Evolutionary conservation across 805 yeast species (phyloP).

Genomic region (Naumovozyma baii): DNA sequence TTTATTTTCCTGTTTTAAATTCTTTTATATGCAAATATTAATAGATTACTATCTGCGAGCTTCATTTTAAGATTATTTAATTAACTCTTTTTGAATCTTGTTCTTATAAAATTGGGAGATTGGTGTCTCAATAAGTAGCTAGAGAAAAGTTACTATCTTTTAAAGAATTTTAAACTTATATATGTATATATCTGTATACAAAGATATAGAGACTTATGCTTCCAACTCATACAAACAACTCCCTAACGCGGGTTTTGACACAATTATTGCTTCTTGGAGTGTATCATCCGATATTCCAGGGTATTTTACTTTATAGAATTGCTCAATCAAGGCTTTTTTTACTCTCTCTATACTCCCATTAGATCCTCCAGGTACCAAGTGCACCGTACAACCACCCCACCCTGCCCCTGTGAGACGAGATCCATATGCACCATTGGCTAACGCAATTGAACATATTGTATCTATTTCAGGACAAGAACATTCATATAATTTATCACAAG

Average conservation of each 20-base stretch:
- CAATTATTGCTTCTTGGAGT: constrained; percentile 43
- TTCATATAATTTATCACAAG: constrained; percentile 40
- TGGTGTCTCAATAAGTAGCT: no score
- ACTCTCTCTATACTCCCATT: constrained; percentile 25
- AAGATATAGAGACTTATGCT: not conserved
- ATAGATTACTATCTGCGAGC: no score
- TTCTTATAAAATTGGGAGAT: no score
- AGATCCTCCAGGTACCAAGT: constrained; percentile 35
- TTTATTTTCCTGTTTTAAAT: no score
- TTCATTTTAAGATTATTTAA: no score
- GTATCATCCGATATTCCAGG: constrained; percentile 40
- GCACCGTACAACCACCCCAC: constrained; percentile 66
- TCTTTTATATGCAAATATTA: no score
- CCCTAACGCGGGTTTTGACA: constrained; percentile 49
- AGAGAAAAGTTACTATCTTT: no score
- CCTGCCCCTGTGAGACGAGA: constrained; percentile 75
- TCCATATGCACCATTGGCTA: constrained; percentile 50
- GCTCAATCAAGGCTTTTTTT: constrained; percentile 39
- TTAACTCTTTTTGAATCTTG: no score
- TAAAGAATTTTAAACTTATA: no score
- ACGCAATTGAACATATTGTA: constrained; percentile 44
- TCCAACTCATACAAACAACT: constrained; percentile 21
- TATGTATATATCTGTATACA: not conserved
- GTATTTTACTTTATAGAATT: constrained; percentile 41
- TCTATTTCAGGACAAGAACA: constrained; percentile 51